These are phyloP conservation scores for Plasmodium vinckei DNA, from an alignment of 169 alveolate species.

Conservation along the genomic window DNA sequence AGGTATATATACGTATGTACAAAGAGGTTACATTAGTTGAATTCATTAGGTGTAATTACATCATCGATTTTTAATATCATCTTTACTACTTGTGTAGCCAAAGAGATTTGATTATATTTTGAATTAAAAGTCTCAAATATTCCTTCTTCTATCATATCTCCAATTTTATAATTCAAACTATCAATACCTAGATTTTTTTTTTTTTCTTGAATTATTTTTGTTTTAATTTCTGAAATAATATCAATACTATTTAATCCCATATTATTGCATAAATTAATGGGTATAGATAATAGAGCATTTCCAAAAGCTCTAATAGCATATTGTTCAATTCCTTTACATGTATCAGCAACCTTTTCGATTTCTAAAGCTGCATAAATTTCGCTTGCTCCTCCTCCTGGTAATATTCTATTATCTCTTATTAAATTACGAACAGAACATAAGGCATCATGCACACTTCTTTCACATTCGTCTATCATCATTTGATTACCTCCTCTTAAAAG, in stretches of 20 bases:
- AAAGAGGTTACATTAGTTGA: conserved; percentile 20
- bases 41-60: conserved; percentile 89
- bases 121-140: conserved; percentile 95
- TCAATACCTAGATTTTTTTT: conserved; percentile 95
- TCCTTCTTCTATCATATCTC: conserved; percentile 93
- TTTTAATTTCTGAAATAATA: conserved; percentile 93
- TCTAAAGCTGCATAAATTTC: conserved; percentile 96
- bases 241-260: conserved; percentile 96
- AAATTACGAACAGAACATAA: conserved; percentile 96
- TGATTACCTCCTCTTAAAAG: conserved; percentile 97
- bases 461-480: conserved; percentile 98
- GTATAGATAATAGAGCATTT: conserved; percentile 97
- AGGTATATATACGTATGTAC: no score
- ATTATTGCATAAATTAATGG: conserved; percentile 97
- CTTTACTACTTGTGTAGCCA: conserved; percentile 99
- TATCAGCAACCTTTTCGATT: conserved; percentile 93
- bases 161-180: conserved; percentile 88
- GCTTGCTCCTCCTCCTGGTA: conserved; percentile 99
- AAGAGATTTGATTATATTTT: conserved; percentile 94
- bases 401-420: conserved; percentile 91
- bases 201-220: conserved; percentile 88
- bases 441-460: conserved; percentile 98
- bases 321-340: conserved; percentile 94
- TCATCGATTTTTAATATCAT: conserved; percentile 99
- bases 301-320: conserved; percentile 99